Base-by-base conservation (phyloP, 345 rosid genomes). In the Gossypium arboreum region DNA sequence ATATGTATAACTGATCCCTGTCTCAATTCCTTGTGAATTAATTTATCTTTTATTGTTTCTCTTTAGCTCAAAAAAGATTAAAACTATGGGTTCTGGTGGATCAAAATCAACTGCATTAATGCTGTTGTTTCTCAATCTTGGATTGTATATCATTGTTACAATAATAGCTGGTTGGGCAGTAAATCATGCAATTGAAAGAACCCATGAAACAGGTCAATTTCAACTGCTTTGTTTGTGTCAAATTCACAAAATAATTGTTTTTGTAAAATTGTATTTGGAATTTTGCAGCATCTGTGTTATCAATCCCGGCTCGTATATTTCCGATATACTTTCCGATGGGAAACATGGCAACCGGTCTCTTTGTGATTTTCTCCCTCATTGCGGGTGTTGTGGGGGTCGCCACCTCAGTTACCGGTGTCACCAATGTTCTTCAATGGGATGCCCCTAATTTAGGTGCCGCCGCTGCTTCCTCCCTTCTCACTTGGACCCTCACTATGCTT, bases 271-370 rank as follows among this genome's bases (percentile, higher is more conserved):
- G 61, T 24, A 24, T 58, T 58, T 58, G 29, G 15, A 10, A 11
- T 58, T 58, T 16, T 77, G 84, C 85, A 94, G 98, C 93, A 12
- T 83, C 98, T 60, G 86, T 83, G 62, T 72, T 92, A 62, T 74
- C 90, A 20, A 79, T 78, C 63, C 97, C 98, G 1, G 95, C 91
- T 44, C 88, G 75, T 6, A 89, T 94, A 73, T 94, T 92, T 73
- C 97, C 98, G 1, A 85, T 94, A 77, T 92, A 27, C 72, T 91
- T 89, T 54, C 98, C 98, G 2, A 75, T 89, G 57, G 98, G 98
- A 3, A 94, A 92, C 80, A 82, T 86, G 95, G 97, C 95, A 4
- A 92, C 97, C 4, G 98, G 95, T 18, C 75, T 78, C 77, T 88
- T 94, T 72, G 73, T 94, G 64, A 76, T 91, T 12, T 87, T 91